Conservation (phyloP, 2,329 filamentous ascomycete genomes). For the Ophiocordyceps camponoti-leonardi region DNA sequence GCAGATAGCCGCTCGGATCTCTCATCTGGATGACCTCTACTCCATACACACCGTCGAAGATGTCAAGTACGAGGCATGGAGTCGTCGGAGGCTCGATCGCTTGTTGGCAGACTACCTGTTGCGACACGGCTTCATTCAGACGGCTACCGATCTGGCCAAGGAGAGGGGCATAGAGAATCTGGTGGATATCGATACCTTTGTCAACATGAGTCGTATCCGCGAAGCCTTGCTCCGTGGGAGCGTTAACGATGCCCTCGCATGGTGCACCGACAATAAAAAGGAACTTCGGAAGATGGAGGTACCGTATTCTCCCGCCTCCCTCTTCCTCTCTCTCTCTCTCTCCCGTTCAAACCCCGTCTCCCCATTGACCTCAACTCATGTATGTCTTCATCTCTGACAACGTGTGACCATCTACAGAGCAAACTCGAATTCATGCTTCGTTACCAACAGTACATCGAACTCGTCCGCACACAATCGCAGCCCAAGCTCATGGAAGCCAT, state of each 20-base stretch:
- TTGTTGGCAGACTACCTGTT: slow-evolving; percentile 87
- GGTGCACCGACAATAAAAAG: slow-evolving; percentile 90
- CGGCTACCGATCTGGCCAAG: slow-evolving; percentile 55
- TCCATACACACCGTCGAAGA: slow-evolving; percentile 68
- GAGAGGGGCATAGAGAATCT: slow-evolving; percentile 64
- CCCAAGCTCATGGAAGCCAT: slow-evolving; percentile 60
- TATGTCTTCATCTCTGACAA: too few relatives aligned
- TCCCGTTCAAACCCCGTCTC: neutral
- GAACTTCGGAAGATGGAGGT: slow-evolving; percentile 77
- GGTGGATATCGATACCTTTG: slow-evolving; percentile 80
- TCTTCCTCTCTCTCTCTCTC: too few relatives aligned
- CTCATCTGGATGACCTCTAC: slow-evolving; percentile 69
- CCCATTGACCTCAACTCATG: too few relatives aligned
- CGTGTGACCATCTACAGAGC: slow-evolving; percentile 27
- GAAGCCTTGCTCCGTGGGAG: slow-evolving; percentile 52
- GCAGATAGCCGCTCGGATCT: slow-evolving; percentile 59
- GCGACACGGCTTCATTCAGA: slow-evolving; percentile 64
- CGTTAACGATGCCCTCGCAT: slow-evolving; percentile 64
- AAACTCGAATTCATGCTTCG: slow-evolving; percentile 86
- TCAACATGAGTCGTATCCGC: slow-evolving; percentile 63
- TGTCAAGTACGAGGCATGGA: slow-evolving; percentile 88
- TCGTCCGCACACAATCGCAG: slow-evolving; percentile 51
- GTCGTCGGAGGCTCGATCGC: slow-evolving; percentile 61
- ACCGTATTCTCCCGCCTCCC: slow-evolving; percentile 11
- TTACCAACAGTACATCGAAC: slow-evolving; percentile 86